phyloP scores from a whole-genome alignment of 164 flowering plant species.

The Chimonanthus salicifolius region DNA sequence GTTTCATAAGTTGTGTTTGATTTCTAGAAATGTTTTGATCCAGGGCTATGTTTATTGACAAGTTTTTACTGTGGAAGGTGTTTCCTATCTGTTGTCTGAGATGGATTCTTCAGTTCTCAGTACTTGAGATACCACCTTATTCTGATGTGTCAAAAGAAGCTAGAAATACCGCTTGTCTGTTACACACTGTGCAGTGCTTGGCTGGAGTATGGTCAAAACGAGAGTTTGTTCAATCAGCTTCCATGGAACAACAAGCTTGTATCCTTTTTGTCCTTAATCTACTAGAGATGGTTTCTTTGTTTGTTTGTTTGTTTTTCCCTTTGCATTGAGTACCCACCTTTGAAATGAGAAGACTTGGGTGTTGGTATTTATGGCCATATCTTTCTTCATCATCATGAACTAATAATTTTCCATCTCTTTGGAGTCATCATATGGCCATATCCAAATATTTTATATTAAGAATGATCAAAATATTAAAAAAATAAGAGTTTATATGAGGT shows the following conservation, averaged over 20 bases:
- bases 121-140: constrained; percentile 53
- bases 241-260: constrained; percentile 92
- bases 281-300: neutral
- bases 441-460: neutral
- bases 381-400: too few species aligned
- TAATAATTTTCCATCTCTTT: too few species aligned
- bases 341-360: neutral
- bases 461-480: too few species aligned
- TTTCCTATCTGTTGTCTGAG: constrained; percentile 78
- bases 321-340: neutral
- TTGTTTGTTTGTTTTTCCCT: too few species aligned
- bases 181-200: constrained; percentile 52
- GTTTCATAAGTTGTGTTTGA: neutral
- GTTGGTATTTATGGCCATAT: neutral
- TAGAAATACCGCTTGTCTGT: constrained; percentile 21
- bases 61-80: constrained; percentile 89
- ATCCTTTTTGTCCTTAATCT: constrained; percentile 42
- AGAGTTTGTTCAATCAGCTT: constrained; percentile 76
- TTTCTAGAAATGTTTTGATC: constrained; percentile 10
- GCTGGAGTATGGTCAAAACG: constrained; percentile 67
- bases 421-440: neutral
- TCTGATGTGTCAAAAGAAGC: constrained; percentile 24
- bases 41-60: constrained; percentile 82
- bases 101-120: constrained; percentile 88
- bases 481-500: neutral